A percentile compares a stretch with the other conserved stretches of the same genome.
phyloP scores from a whole-genome alignment of 371 early-diverging fungal species.

The Mortierella sp. region DNA sequence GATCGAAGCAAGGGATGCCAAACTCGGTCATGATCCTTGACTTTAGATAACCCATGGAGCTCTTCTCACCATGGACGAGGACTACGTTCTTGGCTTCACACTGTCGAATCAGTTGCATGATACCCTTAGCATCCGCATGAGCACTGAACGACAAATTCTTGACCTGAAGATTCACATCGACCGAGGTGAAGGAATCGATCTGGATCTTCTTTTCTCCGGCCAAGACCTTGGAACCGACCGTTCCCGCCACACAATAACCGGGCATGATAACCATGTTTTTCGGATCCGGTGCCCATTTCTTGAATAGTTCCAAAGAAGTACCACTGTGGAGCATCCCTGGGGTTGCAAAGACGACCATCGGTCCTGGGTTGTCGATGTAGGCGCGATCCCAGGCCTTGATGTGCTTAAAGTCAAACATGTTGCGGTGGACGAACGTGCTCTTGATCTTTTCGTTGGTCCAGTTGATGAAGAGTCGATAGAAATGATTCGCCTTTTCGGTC shows the following conservation, averaged over 20 bases:
- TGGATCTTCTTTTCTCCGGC: conserved; percentile 89
- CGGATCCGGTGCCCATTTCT: conserved; percentile 88
- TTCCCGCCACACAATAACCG: conserved; percentile 95
- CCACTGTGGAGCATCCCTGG: conserved; percentile 96
- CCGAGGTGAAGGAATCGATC: conserved; percentile 77
- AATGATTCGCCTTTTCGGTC: conserved; percentile 93
- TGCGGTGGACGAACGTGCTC: conserved; percentile 84
- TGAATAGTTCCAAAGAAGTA: conserved; percentile 86
- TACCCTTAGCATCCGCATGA: conserved; percentile 99
- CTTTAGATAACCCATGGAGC: conserved; percentile 90
- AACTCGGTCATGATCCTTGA: conserved; percentile 86
- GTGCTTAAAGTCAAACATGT: conserved; percentile 96
- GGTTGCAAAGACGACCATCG: conserved; percentile 96
- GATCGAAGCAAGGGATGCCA: conserved; percentile 87
- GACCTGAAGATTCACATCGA: conserved; percentile 93
- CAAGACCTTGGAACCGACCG: conserved; percentile 95
- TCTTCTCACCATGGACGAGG: conserved; percentile 98
- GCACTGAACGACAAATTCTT: conserved; percentile 98
- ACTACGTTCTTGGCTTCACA: conserved; percentile 95
- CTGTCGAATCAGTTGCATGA: conserved; percentile 95
- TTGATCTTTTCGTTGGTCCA: conserved; percentile 97
- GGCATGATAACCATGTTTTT: conserved; percentile 96
- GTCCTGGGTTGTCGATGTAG: conserved; percentile 77
- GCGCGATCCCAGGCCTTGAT: conserved; percentile 85
- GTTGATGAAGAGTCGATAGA: conserved; percentile 93